phyloP scores from a whole-genome alignment of 768 basidiomycete species.

The Termitomyces sp. region DNA sequence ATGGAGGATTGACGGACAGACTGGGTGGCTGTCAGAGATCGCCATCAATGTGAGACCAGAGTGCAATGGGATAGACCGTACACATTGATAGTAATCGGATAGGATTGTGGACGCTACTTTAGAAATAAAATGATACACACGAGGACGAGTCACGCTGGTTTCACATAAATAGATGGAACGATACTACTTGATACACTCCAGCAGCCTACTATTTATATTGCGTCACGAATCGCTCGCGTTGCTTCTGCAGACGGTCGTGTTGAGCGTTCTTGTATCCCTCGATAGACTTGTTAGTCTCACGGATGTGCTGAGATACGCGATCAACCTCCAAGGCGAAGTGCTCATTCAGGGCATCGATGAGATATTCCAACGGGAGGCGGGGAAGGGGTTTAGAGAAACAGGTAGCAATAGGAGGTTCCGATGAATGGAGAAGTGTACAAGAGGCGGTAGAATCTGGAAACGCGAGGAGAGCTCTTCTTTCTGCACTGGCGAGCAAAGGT shows the following conservation, averaged over 20 bases:
- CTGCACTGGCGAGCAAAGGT: neutral
- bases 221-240: neutral
- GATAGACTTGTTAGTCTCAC: conserved; percentile 19
- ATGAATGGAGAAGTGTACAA: conserved; percentile 2
- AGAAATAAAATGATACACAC: neutral
- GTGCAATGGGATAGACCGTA: conserved; percentile 1
- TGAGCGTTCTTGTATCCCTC: conserved; percentile 17
- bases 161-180: neutral
- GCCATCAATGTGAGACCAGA: neutral
- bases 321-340: conserved; percentile 26
- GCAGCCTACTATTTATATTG: neutral
- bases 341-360: conserved; percentile 32
- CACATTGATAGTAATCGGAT: conserved; percentile 6
- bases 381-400: conserved; percentile 11
- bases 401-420: neutral
- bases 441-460: neutral
- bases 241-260: neutral
- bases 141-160: conserved; percentile 6
- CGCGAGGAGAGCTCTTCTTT: neutral
- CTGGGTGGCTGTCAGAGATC: neutral
- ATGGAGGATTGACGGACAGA: conserved; percentile 17
- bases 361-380: conserved; percentile 21
- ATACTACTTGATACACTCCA: neutral
- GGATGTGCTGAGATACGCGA: conserved; percentile 21
- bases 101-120: conserved; percentile 1